phyloP scores from a whole-genome alignment of 306 rosid genomes.

The Benincasa hispida region DNA sequence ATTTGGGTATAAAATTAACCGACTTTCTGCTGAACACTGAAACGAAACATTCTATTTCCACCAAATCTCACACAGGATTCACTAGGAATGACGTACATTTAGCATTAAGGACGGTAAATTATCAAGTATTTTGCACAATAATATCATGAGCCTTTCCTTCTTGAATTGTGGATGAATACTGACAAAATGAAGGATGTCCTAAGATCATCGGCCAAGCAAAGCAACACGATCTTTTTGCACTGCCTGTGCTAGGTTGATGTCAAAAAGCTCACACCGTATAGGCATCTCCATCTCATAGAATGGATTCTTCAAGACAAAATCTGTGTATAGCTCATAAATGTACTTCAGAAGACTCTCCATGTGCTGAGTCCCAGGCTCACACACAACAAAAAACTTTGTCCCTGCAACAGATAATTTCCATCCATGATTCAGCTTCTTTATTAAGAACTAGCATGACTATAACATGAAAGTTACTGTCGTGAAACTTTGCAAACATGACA shows the following conservation, averaged over 20 bases:
- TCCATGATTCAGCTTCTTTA: neutral
- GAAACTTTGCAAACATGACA: neutral
- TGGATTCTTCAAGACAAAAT: constrained; percentile 87
- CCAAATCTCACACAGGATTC: neutral
- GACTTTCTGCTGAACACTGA: neutral
- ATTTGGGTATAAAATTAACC: neutral
- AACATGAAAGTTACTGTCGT: neutral
- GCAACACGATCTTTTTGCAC: constrained; percentile 82
- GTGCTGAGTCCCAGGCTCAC: constrained; percentile 69
- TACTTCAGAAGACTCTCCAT: constrained; percentile 71
- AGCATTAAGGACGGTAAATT: neutral
- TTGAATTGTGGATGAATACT: neutral
- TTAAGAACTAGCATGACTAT: neutral
- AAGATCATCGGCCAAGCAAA: constrained; percentile 49
- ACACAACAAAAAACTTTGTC: constrained; percentile 76
- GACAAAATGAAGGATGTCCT: neutral
- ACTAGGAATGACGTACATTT: neutral
- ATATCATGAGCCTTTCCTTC: neutral
- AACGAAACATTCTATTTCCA: neutral
- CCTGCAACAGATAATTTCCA: constrained; percentile 28
- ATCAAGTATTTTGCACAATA: neutral
- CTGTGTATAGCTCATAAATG: constrained; percentile 69
- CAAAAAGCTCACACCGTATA: constrained; percentile 84
- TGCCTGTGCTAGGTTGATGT: constrained; percentile 56
- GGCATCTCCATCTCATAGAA: constrained; percentile 99